Conservation (phyloP, 306 rosid species). For the Acacia acuminata region DNA sequence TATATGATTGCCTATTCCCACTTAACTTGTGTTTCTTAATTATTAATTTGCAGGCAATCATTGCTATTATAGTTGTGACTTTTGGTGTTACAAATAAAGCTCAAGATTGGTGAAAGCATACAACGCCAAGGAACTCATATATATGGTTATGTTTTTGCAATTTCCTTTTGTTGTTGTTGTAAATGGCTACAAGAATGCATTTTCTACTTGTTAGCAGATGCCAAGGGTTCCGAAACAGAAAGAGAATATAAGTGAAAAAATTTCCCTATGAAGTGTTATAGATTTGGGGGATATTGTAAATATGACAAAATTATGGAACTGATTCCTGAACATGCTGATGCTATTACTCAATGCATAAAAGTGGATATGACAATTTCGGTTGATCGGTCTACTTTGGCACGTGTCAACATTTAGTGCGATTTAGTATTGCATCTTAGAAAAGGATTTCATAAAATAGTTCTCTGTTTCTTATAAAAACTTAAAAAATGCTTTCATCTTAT, state of each 20-base stretch:
- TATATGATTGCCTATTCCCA: conserved; percentile 6
- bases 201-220: not conserved
- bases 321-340: too few relatives aligned
- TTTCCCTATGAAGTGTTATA: not conserved
- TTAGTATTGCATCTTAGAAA: too few relatives aligned
- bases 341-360: too few relatives aligned
- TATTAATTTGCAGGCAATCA: conserved; percentile 54
- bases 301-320: too few relatives aligned
- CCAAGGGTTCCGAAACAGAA: not conserved
- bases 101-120: conserved; percentile 39
- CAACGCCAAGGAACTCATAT: not conserved
- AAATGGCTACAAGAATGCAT: not conserved
- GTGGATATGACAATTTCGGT: too few relatives aligned
- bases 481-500: too few relatives aligned
- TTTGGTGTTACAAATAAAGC: conserved; percentile 47
- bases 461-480: too few relatives aligned
- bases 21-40: conserved; percentile 20
- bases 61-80: conserved; percentile 52
- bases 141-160: not conserved
- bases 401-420: too few relatives aligned
- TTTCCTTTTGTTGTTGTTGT: conserved; percentile 3
- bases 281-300: too few relatives aligned
- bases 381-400: too few relatives aligned
- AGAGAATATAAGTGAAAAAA: not conserved
- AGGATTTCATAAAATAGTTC: too few relatives aligned